Conservation (phyloP, 805 yeast genomes). For the Wickerhamiella musiphila region DNA sequence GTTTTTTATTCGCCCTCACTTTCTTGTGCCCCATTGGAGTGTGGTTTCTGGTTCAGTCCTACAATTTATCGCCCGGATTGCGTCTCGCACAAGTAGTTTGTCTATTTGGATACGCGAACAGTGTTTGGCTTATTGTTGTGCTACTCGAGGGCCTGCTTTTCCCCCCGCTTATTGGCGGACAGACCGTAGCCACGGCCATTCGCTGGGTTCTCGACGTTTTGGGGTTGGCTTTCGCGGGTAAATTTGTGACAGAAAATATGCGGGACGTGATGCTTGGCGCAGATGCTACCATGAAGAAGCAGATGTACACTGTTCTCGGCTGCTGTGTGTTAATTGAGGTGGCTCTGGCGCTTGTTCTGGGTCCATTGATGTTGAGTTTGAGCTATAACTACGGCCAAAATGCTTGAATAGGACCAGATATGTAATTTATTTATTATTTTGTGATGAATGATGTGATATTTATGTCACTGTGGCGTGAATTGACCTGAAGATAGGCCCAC, state of each 20-base stretch:
- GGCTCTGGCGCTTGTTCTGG: conserved; percentile 24
- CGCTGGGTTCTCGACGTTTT: conserved; percentile 46
- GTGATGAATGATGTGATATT: too few relatives aligned
- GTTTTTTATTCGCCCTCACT: conserved; percentile 62
- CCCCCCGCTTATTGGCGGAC: conserved; percentile 27
- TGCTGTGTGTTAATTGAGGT: conserved; percentile 1
- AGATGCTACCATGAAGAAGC: conserved; percentile 1
- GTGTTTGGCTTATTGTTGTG: conserved; percentile 76
- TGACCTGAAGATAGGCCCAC: too few relatives aligned
- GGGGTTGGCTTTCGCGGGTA: conserved; percentile 47
- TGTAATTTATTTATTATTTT: too few relatives aligned
- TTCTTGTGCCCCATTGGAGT: conserved; percentile 41
- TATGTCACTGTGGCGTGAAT: too few relatives aligned
- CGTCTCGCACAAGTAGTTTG: conserved; percentile 42
- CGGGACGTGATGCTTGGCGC: conserved; percentile 16
- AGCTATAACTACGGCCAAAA: too few relatives aligned
- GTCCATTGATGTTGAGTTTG: too few relatives aligned
- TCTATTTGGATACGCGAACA: conserved; percentile 70
- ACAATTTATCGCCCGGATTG: conserved; percentile 32
- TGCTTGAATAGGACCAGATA: too few relatives aligned
- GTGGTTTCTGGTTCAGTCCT: conserved; percentile 35
- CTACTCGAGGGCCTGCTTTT: conserved; percentile 41
- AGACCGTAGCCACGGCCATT: conserved; percentile 27
- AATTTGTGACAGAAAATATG: conserved; percentile 20
- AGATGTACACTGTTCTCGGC: conserved; percentile 2